Evolutionary conservation across 148 eudicot genomes (phyloP).

Genomic region (Rhododendron vialii): DNA sequence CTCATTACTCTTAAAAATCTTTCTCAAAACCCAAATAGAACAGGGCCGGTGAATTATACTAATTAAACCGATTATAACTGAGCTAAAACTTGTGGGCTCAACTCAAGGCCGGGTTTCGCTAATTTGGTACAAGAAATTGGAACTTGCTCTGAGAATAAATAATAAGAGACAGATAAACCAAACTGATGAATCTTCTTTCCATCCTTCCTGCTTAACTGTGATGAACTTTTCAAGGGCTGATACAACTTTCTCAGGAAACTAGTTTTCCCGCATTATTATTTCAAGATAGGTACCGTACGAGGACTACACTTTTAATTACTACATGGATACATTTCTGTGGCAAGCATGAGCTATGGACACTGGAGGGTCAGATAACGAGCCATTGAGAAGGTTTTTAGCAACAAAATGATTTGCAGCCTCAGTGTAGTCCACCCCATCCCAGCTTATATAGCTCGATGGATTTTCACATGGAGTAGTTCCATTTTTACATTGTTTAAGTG

Average conservation of each 20-base stretch:
- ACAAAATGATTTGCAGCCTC: constrained; percentile 2
- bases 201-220: neutral
- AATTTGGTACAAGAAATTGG: no score
- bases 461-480: neutral
- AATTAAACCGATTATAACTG: no score
- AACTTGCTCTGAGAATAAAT: no score
- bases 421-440: neutral
- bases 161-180: neutral
- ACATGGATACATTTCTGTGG: neutral
- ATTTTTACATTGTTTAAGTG: neutral
- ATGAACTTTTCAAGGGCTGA: neutral
- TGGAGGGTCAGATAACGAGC: constrained; percentile 3
- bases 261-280: neutral
- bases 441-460: neutral
- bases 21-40: no score
- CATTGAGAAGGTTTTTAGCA: neutral
- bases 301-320: no score
- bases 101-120: no score
- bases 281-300: neutral
- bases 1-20: no score
- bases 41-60: no score
- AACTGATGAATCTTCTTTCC: neutral
- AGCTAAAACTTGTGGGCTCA: no score
- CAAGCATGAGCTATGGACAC: neutral
- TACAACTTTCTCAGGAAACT: neutral